Percentiles rank a stretch among this genome's conserved stretches.
phyloP scores from a whole-genome alignment of 208 protist species.

The Wallacemonas sp. region DNA sequence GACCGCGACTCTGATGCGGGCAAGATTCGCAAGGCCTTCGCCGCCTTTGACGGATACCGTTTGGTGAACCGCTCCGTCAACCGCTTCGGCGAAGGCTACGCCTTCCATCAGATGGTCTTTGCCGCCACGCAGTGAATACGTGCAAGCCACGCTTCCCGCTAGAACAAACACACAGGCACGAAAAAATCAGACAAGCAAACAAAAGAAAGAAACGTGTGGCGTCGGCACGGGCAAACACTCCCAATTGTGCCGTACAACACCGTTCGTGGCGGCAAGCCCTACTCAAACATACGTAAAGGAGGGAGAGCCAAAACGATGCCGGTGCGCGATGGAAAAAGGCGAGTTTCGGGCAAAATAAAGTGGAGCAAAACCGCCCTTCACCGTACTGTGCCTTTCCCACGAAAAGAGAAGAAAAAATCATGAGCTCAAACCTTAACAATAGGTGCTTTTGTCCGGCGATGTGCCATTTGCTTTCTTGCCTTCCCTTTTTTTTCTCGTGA shows the following conservation, averaged over 20 bases:
- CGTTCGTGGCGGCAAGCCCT: too few relatives aligned
- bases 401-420: too few relatives aligned
- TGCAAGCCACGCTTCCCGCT: background rate
- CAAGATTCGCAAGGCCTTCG: constrained; percentile 30
- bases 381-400: too few relatives aligned
- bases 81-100: constrained; percentile 76
- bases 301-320: too few relatives aligned
- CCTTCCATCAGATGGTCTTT: constrained; percentile 75
- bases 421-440: too few relatives aligned
- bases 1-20: constrained; percentile 38
- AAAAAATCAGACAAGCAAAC: background rate
- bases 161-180: background rate
- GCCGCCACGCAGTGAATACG: constrained; percentile 15
- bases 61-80: constrained; percentile 66
- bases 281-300: too few relatives aligned
- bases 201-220: background rate
- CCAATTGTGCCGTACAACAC: too few relatives aligned
- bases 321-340: too few relatives aligned
- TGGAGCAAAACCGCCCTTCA: too few relatives aligned
- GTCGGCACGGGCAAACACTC: too few relatives aligned
- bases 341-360: too few relatives aligned
- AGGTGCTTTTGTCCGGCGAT: background rate
- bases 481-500: constrained; percentile 13
- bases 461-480: background rate
- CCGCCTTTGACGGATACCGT: constrained; percentile 46